Evolutionary conservation across 345 rosid genomes (phyloP), one percentile per base, ranked within the genome.

Genomic region (Schrenkiella parvula): DNA sequence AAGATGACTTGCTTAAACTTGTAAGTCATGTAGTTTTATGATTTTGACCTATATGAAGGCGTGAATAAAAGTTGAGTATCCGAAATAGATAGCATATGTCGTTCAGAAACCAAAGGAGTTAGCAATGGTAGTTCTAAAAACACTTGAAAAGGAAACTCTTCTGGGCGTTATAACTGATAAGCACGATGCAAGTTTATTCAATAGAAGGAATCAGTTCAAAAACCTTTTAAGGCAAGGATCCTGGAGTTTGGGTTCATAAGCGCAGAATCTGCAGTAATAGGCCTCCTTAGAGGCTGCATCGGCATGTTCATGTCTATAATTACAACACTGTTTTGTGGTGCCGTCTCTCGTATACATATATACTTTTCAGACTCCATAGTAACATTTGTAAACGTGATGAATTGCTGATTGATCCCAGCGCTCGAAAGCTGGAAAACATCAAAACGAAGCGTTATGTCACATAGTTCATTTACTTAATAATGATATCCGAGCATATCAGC

Each of bases 281-380:
- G 93, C 73, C 97, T 82, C 59, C 96, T 74, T 39, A 89, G 52
- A 31, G 96, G 97, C 79, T 92, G 96, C 77, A 74, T 86, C 35
- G 98, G 96, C 93, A 86, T 83, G 70, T 43, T 88, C 96, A 92
- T 89, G 69, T 86, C 98, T 38, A 89, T 66, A 60, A 92, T 85
- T 13, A 89, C 96, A 38, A 89, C 93, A 66, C 90, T 89, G 54
- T 88, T 88, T 68, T 89, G 96, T 0, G 92, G 92, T n/a, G 96
- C 72, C 15, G 96, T 92, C 79, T 92, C 96, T 71, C 92, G 80
- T 38, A 92, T 96, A 65, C 93, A 92, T 22, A 92, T 92, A 28
- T 85, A 91, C 84, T 88, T 92, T 46, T 92, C 93, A 3, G 98
- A 89, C 59, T 89, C 98, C 92, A 85, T 89, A 0, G 96, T 92